These are phyloP conservation scores for Sisymbrium altissimum DNA, from an alignment of 345 rosid species.

Conservation along the genomic window DNA sequence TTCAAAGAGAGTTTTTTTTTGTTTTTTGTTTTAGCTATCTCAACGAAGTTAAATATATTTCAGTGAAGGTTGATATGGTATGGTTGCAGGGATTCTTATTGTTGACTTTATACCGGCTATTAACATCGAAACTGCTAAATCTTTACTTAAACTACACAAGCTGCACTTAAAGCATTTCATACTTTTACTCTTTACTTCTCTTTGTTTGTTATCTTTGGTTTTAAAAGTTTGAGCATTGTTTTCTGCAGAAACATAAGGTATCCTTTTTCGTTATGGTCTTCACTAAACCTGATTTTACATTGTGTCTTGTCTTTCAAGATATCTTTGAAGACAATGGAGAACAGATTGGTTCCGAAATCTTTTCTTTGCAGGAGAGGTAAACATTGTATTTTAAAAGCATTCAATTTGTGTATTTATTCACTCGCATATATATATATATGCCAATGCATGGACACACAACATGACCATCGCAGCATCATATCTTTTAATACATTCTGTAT, in stretches of 20 bases:
- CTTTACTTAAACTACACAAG: conserved; percentile 60
- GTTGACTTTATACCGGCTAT: conserved; percentile 82
- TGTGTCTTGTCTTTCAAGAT: too few species aligned
- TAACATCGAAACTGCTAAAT: conserved; percentile 60
- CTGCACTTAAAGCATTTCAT: conserved; percentile 33
- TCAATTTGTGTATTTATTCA: too few species aligned
- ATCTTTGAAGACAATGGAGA: too few species aligned
- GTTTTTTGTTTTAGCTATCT: too few species aligned
- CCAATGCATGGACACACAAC: too few species aligned
- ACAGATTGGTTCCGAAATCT: too few species aligned
- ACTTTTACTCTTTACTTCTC: neutral
- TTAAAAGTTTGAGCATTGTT: conserved; percentile 11
- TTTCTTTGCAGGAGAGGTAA: too few species aligned
- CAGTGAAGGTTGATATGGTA: conserved; percentile 17
- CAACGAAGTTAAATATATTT: neutral
- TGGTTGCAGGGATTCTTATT: conserved; percentile 60
- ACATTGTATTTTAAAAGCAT: too few species aligned
- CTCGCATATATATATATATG: too few species aligned
- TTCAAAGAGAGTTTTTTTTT: neutral
- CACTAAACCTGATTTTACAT: too few species aligned
- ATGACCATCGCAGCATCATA: too few species aligned
- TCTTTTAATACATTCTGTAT: too few species aligned
- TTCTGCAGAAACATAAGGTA: conserved; percentile 71
- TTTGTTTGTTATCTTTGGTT: conserved; percentile 5
- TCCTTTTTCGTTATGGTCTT: neutral